Evolutionary conservation across 2,329 filamentous ascomycete genomes (phyloP), one percentile per base, ranked within the genome.

Genomic region (Nemania serpens): DNA sequence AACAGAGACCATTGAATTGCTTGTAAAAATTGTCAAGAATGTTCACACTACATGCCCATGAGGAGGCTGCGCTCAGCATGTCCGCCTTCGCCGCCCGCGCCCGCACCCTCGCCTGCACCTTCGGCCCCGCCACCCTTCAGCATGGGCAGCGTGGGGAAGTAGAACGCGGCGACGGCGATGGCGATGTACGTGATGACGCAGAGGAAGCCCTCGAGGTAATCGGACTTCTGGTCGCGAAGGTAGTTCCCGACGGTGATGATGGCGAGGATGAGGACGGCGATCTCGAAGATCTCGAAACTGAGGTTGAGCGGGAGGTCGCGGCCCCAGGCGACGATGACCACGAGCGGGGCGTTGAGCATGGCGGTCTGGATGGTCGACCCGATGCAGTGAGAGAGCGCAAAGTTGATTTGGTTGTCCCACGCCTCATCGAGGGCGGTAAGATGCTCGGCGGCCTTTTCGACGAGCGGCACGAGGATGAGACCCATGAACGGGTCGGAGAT

Each of bases 201-300:
- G 17, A 97, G 82, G 22, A 87, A 84, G 2, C 93, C 93, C 75
- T 97, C 93, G 4, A 97, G 83, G 71, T 96, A 97, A 72, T 97
- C 96, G 63, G 88, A 91, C 81, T 95, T 94, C 67, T 91, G 88
- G 72, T 97, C 93, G 51, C 92, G 83, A 56, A 97, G 77, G 76
- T 97, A 96, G 63, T 92, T 91, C 1, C 93, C 92, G 39, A 96
- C 91, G 0, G 93, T 91, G 43, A 97, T 80, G 69, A 97, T 94
- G 29, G 91, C 86, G 22, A 97, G 82, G 58, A 97, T 86, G 9
- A 97, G 80, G 65, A 96, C 83, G 58, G 90, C 84, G 18, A 96
- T 84, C 77, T 96, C 91, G 79, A 97, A 97, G 13, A 93, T 82
- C 68, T 95, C 90, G 73, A 97, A 97, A 72, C 92, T 88, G 54